Conservation (phyloP, 1,284 basidiomycete species). For the Stygiomarasmius scandens region DNA sequence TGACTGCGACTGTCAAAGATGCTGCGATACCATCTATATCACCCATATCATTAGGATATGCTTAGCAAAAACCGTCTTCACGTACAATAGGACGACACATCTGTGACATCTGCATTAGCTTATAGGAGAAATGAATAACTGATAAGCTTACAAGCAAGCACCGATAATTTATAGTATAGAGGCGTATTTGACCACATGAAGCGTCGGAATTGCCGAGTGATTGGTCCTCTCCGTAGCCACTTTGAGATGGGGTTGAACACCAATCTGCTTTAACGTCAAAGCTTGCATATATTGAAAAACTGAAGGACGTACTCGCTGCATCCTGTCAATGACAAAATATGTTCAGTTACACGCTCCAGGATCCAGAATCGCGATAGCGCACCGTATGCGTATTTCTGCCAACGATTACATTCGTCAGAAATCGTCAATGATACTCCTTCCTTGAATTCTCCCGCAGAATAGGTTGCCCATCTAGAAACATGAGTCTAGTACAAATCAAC, state of each 20-base stretch:
- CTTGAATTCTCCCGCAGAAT: constrained; percentile 78
- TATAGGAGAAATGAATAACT: background rate
- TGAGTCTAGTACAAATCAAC: background rate
- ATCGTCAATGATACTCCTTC: constrained; percentile 83
- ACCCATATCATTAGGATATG: background rate
- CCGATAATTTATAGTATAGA: constrained; percentile 79
- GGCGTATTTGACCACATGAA: constrained; percentile 79
- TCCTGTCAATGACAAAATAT: constrained; percentile 23
- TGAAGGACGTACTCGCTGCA: constrained; percentile 52
- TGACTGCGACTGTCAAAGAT: constrained; percentile 64
- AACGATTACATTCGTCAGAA: constrained; percentile 79
- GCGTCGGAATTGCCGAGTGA: constrained; percentile 67
- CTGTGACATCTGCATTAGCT: constrained; percentile 29
- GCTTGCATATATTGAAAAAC: background rate
- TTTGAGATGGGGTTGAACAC: constrained; percentile 70
- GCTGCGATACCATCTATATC: constrained; percentile 69
- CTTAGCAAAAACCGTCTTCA: constrained; percentile 13
- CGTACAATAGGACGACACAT: constrained; percentile 83
- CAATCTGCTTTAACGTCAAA: constrained; percentile 26
- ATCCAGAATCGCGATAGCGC: background rate
- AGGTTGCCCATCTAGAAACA: constrained; percentile 77
- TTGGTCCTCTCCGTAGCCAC: constrained; percentile 74
- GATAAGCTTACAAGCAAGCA: constrained; percentile 64
- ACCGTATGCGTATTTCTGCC: constrained; percentile 61
- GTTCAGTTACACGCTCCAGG: background rate